Evolutionary conservation across 805 yeast species (phyloP).

Genomic region (Scheffersomyces ergatensis): DNA sequence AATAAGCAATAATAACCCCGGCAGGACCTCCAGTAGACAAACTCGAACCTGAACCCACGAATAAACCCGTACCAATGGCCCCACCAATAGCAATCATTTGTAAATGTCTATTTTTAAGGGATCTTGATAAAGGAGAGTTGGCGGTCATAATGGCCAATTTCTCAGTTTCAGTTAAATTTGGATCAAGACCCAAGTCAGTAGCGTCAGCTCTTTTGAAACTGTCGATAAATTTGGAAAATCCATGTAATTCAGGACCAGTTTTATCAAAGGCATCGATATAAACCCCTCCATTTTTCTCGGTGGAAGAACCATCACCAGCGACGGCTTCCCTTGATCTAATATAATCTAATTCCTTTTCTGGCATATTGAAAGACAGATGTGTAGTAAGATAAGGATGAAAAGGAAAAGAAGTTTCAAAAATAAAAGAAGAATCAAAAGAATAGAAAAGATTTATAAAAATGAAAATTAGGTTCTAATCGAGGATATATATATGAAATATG

Average conservation of each 20-base stretch:
- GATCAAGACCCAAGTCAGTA: constrained; percentile 39
- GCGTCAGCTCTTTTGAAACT: constrained; percentile 28
- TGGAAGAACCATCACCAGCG: constrained; percentile 17
- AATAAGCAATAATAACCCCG: constrained; percentile 56
- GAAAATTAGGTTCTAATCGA: not conserved
- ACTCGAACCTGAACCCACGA: constrained; percentile 72
- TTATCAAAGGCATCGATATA: constrained; percentile 14
- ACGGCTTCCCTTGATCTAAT: constrained; percentile 35
- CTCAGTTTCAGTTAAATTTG: constrained; percentile 18
- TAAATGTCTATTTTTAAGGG: constrained; percentile 62
- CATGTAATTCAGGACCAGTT: constrained; percentile 12
- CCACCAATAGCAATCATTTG: constrained; percentile 86
- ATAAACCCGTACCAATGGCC: constrained; percentile 78
- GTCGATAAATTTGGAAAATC: constrained; percentile 14
- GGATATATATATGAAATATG: not conserved
- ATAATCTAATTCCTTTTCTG: constrained; percentile 40
- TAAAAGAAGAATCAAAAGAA: not conserved
- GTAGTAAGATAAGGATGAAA: too few species aligned
- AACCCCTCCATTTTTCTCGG: constrained; percentile 26
- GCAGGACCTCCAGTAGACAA: constrained; percentile 70
- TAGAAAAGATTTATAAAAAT: not conserved
- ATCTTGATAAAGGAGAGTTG: constrained; percentile 46
- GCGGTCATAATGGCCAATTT: constrained; percentile 39
- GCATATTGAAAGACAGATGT: constrained; percentile 20
- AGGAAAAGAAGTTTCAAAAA: not conserved